Base-by-base conservation (phyloP, 768 basidiomycete species). In the Lactifluus subvellereus region DNA sequence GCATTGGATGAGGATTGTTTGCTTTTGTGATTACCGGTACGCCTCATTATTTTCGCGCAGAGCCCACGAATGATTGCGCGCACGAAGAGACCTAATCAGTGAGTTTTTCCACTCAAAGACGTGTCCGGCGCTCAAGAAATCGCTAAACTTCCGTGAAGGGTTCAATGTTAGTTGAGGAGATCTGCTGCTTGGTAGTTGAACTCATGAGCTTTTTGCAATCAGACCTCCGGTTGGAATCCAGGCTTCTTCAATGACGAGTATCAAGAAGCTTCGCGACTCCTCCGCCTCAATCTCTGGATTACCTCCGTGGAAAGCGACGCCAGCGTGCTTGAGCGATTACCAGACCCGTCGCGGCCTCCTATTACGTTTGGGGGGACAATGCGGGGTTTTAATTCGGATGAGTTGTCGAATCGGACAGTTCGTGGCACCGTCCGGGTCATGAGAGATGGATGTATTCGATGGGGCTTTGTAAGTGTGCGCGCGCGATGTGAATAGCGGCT, bases 21-120 rank as follows among this genome's bases (percentile, higher is more conserved):
- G 82, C 64, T 90, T 88, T 68, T 85, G 89, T 85, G 89, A 90
- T 74, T 88, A 89, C 72, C 79, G 85, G 87, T 86, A 61, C 37
- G 72, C 66, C 35, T 38, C 57, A 47, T 64, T 59, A 11, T 18
- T 49, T 50, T 43, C 47, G 4, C 27, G 27, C 37, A 37, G 30
- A 48, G 3, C 27, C 43, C 40, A 51, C 49, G 32, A 20, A 32
- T 27, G 20, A 37, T 18, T 11, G 16, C 49, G 37, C 22, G 33
- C 53, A 22, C 27, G 32, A 45, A 78, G 78, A 30, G 77, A 82
- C 69, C 65, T 81, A n/a, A 79, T 77, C 60, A 76, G 79, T 80
- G 60, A 56, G 76, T 73, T 18, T 47, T 64, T 40, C 54, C 33
- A 53, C 32, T 51, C 42, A 16, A 42, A 59, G 57, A 38, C 14